Percentiles rank a stretch among this genome's conserved stretches.
phyloP scores from a whole-genome alignment of 768 basidiomycete genomes.

The Infundibulicybe gibba region DNA sequence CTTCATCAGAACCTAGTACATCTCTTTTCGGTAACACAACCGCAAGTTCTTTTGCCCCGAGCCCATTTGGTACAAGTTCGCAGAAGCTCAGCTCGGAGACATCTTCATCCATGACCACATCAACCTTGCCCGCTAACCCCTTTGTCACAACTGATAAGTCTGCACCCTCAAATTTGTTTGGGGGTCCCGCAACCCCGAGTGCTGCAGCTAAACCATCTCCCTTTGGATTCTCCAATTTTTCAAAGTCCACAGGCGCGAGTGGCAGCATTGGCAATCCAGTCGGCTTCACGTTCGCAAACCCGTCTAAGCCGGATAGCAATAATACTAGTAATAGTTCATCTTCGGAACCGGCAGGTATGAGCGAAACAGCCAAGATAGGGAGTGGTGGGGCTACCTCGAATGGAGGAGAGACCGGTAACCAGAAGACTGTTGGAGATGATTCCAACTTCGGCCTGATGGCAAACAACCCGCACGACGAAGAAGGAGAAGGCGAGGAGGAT shows the following conservation, averaged over 20 bases:
- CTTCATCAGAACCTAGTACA: conserved; percentile 7
- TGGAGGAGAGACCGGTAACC: conserved; percentile 15
- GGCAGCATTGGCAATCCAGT: conserved; percentile 63
- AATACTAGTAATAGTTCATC: neutral
- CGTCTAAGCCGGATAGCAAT: conserved; percentile 23
- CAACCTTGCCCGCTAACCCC: conserved; percentile 10
- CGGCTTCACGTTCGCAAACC: conserved; percentile 54
- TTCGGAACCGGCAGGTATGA: no score
- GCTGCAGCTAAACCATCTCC: conserved; percentile 21
- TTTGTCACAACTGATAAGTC: conserved; percentile 3
- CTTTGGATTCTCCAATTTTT: conserved; percentile 28
- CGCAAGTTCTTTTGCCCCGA: neutral
- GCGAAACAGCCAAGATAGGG: neutral
- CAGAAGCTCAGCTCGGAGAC: conserved; percentile 5
- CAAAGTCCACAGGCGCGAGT: conserved; percentile 22
- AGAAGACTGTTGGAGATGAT: conserved; percentile 29
- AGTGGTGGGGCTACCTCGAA: conserved; percentile 6
- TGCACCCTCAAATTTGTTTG: conserved; percentile 5
- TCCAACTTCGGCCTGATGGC: conserved; percentile 22
- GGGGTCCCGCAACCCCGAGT: conserved; percentile 9
- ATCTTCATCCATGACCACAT: neutral
- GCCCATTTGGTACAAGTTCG: neutral
- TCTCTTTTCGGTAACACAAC: neutral
- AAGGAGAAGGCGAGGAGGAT: conserved; percentile 80
- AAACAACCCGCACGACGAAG: conserved; percentile 53